phyloP scores from a whole-genome alignment of 1,284 basidiomycete species.

The Rhodotorula sp. region DNA sequence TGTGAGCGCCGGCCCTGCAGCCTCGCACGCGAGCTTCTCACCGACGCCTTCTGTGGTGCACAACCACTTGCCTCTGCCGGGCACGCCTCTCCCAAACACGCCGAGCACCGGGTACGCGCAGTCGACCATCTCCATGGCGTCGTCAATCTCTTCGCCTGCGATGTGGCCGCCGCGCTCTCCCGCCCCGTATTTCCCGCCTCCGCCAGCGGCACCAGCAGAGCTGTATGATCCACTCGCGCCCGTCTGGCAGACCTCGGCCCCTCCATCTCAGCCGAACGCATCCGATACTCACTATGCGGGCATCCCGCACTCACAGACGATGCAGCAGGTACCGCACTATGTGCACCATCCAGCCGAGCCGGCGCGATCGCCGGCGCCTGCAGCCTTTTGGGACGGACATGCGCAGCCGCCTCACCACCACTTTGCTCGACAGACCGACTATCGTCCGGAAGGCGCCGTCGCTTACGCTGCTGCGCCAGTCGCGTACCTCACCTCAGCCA shows the following conservation, averaged over 20 bases:
- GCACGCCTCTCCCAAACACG: not conserved
- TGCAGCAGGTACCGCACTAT: not conserved
- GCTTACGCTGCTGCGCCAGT: not conserved
- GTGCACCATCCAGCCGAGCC: not conserved
- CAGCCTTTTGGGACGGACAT: too few species aligned
- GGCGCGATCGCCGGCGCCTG: too few species aligned
- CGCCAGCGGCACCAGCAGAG: slow-evolving; percentile 10
- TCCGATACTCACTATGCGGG: too few species aligned
- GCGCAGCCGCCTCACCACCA: too few species aligned
- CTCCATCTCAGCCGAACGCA: not conserved
- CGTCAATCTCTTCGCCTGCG: slow-evolving; percentile 4
- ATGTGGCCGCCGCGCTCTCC: not conserved
- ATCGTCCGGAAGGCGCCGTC: not conserved
- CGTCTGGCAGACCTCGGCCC: not conserved
- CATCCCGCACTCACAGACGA: too few species aligned
- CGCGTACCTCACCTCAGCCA: slow-evolving; percentile 3
- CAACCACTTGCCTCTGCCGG: slow-evolving; percentile 2
- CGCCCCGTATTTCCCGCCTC: not conserved
- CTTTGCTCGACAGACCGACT: too few species aligned
- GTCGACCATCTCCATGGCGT: not conserved
- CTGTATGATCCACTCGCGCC: slow-evolving; percentile 4
- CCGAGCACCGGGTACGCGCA: not conserved
- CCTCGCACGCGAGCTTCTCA: not conserved
- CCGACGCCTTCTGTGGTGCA: not conserved
- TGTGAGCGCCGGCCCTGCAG: not conserved